Evolutionary conservation across 2,329 filamentous ascomycete genomes (phyloP).

Genomic region (Neocatenulostroma microsporum): DNA sequence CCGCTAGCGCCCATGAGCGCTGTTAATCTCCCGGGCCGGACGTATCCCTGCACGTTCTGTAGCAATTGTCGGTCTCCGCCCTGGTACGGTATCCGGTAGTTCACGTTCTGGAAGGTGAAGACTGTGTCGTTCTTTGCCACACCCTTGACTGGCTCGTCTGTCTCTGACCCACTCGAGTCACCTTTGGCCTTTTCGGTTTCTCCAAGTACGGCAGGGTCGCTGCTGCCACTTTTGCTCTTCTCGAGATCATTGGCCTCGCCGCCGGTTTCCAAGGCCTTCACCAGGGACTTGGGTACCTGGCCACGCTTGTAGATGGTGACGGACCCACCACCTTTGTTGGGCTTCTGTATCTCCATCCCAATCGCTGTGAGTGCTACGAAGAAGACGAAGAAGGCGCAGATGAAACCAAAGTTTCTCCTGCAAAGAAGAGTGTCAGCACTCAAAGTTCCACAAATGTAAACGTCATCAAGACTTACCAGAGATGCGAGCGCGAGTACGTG

Average conservation of each 20-base stretch:
- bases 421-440: no score
- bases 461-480: no score
- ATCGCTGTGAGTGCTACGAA: slow-evolving; percentile 40
- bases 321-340: slow-evolving; percentile 51
- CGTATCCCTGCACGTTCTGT: slow-evolving; percentile 38
- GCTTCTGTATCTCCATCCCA: slow-evolving; percentile 39
- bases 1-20: slow-evolving; percentile 45
- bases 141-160: slow-evolving; percentile 47
- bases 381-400: slow-evolving; percentile 41
- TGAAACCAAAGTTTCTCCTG: slow-evolving; percentile 49
- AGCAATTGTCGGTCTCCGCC: slow-evolving; percentile 35
- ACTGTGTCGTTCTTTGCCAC: slow-evolving; percentile 45
- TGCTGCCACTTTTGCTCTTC: slow-evolving; percentile 26
- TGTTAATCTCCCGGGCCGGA: slow-evolving; percentile 39
- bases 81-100: slow-evolving; percentile 39
- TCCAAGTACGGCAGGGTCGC: slow-evolving; percentile 6
- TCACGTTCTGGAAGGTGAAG: slow-evolving; percentile 45
- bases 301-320: slow-evolving; percentile 62
- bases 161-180: slow-evolving; percentile 31
- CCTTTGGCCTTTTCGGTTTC: slow-evolving; percentile 24
- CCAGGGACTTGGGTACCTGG: slow-evolving; percentile 56
- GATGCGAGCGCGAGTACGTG: slow-evolving; percentile 49
- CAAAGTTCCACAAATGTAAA: no score
- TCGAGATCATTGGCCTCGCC: slow-evolving; percentile 43
- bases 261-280: slow-evolving; percentile 54